phyloP scores from a whole-genome alignment of 2,329 filamentous ascomycete genomes.

The Sporothrix dimorphospora region DNA sequence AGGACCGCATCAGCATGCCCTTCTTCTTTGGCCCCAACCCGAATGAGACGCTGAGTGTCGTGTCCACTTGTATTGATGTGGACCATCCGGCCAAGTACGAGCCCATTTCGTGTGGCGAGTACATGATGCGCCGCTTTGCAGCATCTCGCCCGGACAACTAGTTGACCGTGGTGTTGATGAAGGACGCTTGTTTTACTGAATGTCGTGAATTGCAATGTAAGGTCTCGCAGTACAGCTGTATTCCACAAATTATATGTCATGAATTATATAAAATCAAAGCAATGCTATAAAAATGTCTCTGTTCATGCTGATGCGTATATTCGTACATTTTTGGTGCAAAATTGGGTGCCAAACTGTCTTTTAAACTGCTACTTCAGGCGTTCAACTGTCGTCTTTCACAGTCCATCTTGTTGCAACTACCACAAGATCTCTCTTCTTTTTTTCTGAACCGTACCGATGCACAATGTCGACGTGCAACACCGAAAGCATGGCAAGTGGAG shows the following conservation, averaged over 20 bases:
- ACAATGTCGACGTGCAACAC: no score
- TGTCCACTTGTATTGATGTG: slow-evolving; percentile 45
- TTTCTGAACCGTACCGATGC: no score
- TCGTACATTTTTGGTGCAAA: neutral
- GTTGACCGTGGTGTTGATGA: neutral
- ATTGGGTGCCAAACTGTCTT: neutral
- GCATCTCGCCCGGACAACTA: slow-evolving; percentile 1
- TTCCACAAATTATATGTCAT: no score
- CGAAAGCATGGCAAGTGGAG: neutral
- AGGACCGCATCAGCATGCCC: slow-evolving; percentile 56
- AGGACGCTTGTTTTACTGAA: no score
- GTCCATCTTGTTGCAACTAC: no score
- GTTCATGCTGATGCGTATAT: no score
- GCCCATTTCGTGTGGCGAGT: slow-evolving; percentile 47
- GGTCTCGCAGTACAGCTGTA: no score
- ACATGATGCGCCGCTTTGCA: slow-evolving; percentile 25
- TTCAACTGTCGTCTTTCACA: no score
- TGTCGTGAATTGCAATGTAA: no score
- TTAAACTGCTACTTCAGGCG: neutral
- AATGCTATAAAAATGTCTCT: neutral
- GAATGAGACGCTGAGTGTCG: slow-evolving; percentile 46
- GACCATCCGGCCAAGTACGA: slow-evolving; percentile 47
- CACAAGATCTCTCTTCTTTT: neutral
- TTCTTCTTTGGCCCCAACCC: slow-evolving; percentile 58
- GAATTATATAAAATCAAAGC: neutral